A percentile compares a stretch with the other conserved stretches of the same genome.
These are phyloP conservation scores for Termitomyces eurrhizus DNA, from an alignment of 768 basidiomycete genomes.

Conservation along the genomic window DNA sequence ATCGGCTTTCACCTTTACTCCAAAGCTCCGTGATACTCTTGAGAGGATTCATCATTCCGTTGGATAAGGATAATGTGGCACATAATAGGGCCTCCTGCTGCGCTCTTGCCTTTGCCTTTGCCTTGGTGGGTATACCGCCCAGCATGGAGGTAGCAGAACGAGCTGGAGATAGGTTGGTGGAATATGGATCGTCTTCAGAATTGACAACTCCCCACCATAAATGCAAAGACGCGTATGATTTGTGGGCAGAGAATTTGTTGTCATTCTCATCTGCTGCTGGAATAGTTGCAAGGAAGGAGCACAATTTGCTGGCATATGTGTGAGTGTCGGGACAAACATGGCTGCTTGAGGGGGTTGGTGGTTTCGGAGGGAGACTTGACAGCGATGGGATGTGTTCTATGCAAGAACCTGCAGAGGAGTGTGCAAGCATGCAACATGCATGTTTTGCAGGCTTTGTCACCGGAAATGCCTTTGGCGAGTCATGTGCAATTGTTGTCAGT, in stretches of 20 bases:
- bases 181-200: slow-evolving; percentile 67
- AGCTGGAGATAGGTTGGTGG: slow-evolving; percentile 27
- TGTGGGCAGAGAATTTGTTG: slow-evolving; percentile 53
- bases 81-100: slow-evolving; percentile 19
- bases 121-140: slow-evolving; percentile 34
- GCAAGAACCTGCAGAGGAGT: slow-evolving; percentile 32
- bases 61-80: slow-evolving; percentile 29
- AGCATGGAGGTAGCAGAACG: slow-evolving; percentile 31
- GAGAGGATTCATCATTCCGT: slow-evolving; percentile 66
- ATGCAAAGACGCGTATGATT: slow-evolving; percentile 73
- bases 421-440: slow-evolving; percentile 68
- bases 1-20: slow-evolving; percentile 73
- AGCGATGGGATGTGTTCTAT: slow-evolving; percentile 34
- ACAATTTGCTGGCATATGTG: slow-evolving; percentile 73
- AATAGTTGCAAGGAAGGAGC: slow-evolving; percentile 73
- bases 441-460: slow-evolving; percentile 38
- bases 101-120: slow-evolving; percentile 34
- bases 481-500: slow-evolving; percentile 27
- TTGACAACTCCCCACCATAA: slow-evolving; percentile 82
- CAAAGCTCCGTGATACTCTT: slow-evolving; percentile 80
- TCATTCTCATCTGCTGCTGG: slow-evolving; percentile 38
- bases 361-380: slow-evolving; percentile 27
- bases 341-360: slow-evolving; percentile 18
- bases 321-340: slow-evolving; percentile 35
- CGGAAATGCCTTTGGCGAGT: slow-evolving; percentile 27